phyloP scores from a whole-genome alignment of 192 early-diverging fungal species.

The Chytriomyces sp. region DNA sequence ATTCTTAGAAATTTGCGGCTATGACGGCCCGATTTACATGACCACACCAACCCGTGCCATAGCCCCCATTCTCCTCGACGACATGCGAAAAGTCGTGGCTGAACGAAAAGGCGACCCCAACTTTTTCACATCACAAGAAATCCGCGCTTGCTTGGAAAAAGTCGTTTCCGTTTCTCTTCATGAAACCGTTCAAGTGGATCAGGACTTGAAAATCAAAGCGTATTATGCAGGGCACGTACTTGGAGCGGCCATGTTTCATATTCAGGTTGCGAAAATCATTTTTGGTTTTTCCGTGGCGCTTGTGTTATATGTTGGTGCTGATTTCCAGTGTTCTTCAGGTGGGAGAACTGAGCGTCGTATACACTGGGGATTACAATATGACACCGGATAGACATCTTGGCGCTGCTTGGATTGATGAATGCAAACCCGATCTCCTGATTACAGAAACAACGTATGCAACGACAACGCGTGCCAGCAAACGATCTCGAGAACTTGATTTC shows the following conservation, averaged over 20 bases:
- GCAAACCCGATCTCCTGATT: slow-evolving; percentile 89
- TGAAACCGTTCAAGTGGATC: slow-evolving; percentile 86
- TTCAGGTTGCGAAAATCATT: slow-evolving; percentile 52
- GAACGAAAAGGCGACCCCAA: slow-evolving; percentile 88
- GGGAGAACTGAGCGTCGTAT: slow-evolving; percentile 72
- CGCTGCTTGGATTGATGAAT: slow-evolving; percentile 93
- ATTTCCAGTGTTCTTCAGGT: slow-evolving; percentile 72
- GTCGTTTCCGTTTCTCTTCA: slow-evolving; percentile 87
- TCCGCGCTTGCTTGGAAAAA: slow-evolving; percentile 94
- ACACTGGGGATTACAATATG: slow-evolving; percentile 98
- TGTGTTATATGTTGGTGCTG: not conserved
- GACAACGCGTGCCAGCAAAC: slow-evolving; percentile 91
- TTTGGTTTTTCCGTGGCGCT: slow-evolving; percentile 8
- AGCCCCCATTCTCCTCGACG: slow-evolving; percentile 88
- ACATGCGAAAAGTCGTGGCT: slow-evolving; percentile 90
- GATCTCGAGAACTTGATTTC: slow-evolving; percentile 91
- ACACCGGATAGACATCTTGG: slow-evolving; percentile 98
- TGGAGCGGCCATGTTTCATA: slow-evolving; percentile 97
- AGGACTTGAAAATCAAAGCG: slow-evolving; percentile 88
- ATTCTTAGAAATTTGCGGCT: slow-evolving; percentile 79
- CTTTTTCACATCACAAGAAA: slow-evolving; percentile 86
- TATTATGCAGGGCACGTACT: slow-evolving; percentile 99
- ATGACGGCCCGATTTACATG: slow-evolving; percentile 97
- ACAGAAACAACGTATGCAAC: slow-evolving; percentile 98
- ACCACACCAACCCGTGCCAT: slow-evolving; percentile 94